These are phyloP conservation scores for Termitomyces sp. DNA, from an alignment of 768 basidiomycete species.

Conservation along the genomic window DNA sequence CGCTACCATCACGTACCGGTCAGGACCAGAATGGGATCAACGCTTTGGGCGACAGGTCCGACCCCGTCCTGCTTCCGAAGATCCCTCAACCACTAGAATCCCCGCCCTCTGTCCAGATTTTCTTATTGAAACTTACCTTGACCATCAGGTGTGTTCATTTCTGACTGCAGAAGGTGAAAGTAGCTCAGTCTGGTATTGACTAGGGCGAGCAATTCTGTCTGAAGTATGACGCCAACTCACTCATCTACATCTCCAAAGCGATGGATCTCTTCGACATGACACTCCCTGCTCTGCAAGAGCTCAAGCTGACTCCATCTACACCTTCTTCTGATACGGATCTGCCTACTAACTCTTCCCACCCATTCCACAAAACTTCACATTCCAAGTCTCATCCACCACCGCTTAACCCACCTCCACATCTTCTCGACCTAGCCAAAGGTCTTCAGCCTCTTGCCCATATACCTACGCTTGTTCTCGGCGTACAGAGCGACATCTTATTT, in stretches of 20 bases:
- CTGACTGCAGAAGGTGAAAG: constrained; percentile 41
- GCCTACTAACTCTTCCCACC: constrained; percentile 16
- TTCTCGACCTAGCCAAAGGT: constrained; percentile 73
- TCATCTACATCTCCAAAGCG: constrained; percentile 97
- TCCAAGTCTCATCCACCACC: constrained; percentile 73
- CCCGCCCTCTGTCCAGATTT: constrained; percentile 96
- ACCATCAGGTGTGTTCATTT: constrained; percentile 81
- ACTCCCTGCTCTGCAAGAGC: constrained; percentile 59
- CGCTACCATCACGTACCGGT: constrained; percentile 97
- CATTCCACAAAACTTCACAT: constrained; percentile 38
- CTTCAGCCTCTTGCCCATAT: constrained; percentile 69
- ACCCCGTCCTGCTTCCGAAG: constrained; percentile 30
- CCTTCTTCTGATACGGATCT: constrained; percentile 15
- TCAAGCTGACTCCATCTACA: constrained; percentile 45
- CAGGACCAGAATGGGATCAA: constrained; percentile 98
- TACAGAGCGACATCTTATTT: constrained; percentile 95
- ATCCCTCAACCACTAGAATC: constrained; percentile 28
- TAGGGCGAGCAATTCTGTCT: constrained; percentile 95
- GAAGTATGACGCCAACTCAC: constrained; percentile 98
- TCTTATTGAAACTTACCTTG: constrained; percentile 97
- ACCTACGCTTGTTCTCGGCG: constrained; percentile 85
- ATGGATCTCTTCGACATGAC: constrained; percentile 99
- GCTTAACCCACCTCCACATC: constrained; percentile 65
- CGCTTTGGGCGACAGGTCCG: constrained; percentile 86
- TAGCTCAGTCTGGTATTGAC: constrained; percentile 13